phyloP scores from a whole-genome alignment of 2,329 filamentous ascomycete genomes.

The Sporothrix protearum region DNA sequence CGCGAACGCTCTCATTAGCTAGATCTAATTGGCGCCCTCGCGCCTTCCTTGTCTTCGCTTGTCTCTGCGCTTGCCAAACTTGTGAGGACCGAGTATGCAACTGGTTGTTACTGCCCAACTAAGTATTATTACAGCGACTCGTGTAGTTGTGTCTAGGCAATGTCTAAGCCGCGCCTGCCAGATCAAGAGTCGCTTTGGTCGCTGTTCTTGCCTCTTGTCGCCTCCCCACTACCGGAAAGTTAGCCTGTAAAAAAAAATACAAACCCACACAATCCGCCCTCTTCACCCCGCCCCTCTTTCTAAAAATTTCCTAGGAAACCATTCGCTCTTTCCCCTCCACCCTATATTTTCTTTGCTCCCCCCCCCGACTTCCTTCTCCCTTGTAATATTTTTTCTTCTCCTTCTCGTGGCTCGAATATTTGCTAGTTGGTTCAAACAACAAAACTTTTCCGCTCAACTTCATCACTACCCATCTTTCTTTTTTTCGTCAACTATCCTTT shows the following conservation, averaged over 20 bases:
- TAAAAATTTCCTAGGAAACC: slow-evolving; percentile 22
- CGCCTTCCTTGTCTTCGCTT: slow-evolving; percentile 1
- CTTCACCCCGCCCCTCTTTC: slow-evolving; percentile 25
- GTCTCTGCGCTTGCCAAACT: slow-evolving; percentile 5
- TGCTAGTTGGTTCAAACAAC: slow-evolving; percentile 24
- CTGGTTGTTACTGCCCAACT: background rate
- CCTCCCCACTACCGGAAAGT: slow-evolving; percentile 21
- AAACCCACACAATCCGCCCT: slow-evolving; percentile 12
- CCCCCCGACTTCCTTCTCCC: slow-evolving; percentile 29
- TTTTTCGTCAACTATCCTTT: slow-evolving; percentile 28
- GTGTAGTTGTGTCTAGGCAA: background rate
- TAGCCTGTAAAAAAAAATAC: slow-evolving; percentile 18
- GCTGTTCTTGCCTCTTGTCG: slow-evolving; percentile 18
- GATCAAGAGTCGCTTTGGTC: background rate
- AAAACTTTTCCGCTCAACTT: slow-evolving; percentile 28
- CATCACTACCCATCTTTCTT: slow-evolving; percentile 36
- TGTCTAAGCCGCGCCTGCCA: background rate
- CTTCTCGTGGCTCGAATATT: slow-evolving; percentile 21
- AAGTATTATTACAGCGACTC: background rate
- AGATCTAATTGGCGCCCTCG: slow-evolving; percentile 20
- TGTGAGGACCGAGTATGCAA: background rate
- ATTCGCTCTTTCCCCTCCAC: slow-evolving; percentile 29
- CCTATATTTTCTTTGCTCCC: slow-evolving; percentile 26
- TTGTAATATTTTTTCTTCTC: slow-evolving; percentile 27
- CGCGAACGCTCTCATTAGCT: slow-evolving; percentile 12